A percentile compares a stretch with the other conserved stretches of the same genome.
Conservation (phyloP, 2,329 filamentous ascomycete species). For the Phyllosticta capitalensis region DNA sequence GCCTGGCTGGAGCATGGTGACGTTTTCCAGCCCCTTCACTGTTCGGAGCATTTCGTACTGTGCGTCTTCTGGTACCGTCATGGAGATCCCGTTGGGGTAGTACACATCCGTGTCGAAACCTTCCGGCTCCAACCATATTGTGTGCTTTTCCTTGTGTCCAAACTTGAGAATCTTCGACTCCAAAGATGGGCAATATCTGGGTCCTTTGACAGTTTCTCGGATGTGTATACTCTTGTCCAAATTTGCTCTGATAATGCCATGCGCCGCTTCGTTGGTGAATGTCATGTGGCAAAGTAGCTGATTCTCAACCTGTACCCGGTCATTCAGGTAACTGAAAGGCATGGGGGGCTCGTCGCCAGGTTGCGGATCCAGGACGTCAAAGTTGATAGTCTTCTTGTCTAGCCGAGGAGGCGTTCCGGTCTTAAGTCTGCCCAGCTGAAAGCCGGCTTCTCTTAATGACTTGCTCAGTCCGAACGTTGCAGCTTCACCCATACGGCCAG, state of each 20-base stretch:
- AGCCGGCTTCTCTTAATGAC: conserved; percentile 78
- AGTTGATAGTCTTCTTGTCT: conserved; percentile 74
- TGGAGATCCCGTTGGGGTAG: conserved; percentile 94
- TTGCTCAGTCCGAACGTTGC: conserved; percentile 89
- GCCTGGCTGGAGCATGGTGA: conserved; percentile 84
- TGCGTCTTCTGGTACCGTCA: conserved; percentile 85
- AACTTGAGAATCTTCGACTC: conserved; percentile 93
- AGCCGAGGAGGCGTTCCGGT: conserved; percentile 90
- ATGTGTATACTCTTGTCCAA: conserved; percentile 97
- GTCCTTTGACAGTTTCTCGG: conserved; percentile 85
- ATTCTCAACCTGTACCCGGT: conserved; percentile 63
- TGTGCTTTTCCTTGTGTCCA: conserved; percentile 66
- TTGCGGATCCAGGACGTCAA: conserved; percentile 60
- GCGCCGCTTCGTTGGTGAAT: conserved; percentile 72
- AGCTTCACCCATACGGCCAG: conserved; percentile 86
- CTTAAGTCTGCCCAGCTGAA: conserved; percentile 81
- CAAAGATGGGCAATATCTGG: conserved; percentile 88
- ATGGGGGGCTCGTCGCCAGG: conserved; percentile 73
- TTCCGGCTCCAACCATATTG: conserved; percentile 96
- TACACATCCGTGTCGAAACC: conserved; percentile 83
- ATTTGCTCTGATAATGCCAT: conserved; percentile 76
- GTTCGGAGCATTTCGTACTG: conserved; percentile 80
- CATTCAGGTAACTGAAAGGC: conserved; percentile 87
- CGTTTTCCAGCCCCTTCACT: conserved; percentile 78
- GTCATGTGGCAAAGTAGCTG: conserved; percentile 84